A percentile compares a stretch with the other conserved stretches of the same genome.
These are phyloP conservation scores for Hygrocybe punicea DNA, from an alignment of 768 basidiomycete species.

Conservation along the genomic window DNA sequence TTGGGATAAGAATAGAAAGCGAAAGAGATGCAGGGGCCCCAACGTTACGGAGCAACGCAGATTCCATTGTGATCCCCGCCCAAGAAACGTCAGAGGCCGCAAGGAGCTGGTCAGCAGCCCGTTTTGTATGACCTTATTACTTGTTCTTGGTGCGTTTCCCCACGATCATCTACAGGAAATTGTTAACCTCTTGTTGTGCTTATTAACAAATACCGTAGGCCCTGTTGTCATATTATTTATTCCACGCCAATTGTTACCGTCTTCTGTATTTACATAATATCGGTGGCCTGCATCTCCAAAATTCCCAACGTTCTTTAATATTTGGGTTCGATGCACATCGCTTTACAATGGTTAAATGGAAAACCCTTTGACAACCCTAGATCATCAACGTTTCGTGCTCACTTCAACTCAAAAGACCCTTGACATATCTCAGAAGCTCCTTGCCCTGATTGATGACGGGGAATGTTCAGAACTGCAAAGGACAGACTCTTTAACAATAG, in stretches of 20 bases:
- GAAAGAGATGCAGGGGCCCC: not conserved
- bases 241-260: too few relatives aligned
- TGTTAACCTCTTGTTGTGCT: too few relatives aligned
- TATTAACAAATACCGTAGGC: too few relatives aligned
- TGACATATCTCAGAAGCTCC: conserved; percentile 71
- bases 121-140: conserved; percentile 42
- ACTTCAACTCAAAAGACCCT: conserved; percentile 54
- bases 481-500: not conserved
- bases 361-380: too few relatives aligned
- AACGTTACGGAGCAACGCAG: not conserved
- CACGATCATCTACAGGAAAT: too few relatives aligned
- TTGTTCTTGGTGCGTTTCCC: not conserved
- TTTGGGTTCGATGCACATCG: too few relatives aligned
- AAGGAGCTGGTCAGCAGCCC: conserved; percentile 51
- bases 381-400: too few relatives aligned
- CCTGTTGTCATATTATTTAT: too few relatives aligned
- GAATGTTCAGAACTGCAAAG: conserved; percentile 3
- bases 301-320: too few relatives aligned
- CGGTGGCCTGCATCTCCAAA: too few relatives aligned
- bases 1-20: conserved; percentile 33
- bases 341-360: too few relatives aligned
- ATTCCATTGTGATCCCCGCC: conserved; percentile 25
- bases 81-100: conserved; percentile 40
- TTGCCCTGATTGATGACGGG: conserved; percentile 46
- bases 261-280: too few relatives aligned